These are phyloP conservation scores for Strigomonas culicis DNA, from an alignment of 208 protist species.

Conservation along the genomic window DNA sequence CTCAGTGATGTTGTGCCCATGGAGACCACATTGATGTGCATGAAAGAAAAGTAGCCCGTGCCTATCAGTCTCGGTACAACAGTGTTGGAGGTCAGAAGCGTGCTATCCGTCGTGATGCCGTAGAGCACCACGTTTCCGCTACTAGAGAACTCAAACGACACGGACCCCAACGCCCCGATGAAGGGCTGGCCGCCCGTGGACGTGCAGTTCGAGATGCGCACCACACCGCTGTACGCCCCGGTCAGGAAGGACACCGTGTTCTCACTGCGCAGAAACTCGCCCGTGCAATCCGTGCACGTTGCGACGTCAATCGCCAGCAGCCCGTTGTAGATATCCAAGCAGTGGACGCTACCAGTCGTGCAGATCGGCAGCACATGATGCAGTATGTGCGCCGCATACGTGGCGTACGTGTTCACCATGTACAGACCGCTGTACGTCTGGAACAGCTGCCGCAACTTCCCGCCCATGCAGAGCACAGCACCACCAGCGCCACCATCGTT, in stretches of 20 bases:
- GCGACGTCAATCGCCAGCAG: too few relatives aligned
- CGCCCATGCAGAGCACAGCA: background rate
- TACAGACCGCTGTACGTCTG: background rate
- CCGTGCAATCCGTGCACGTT: too few relatives aligned
- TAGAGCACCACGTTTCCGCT: background rate
- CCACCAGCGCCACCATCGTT: background rate
- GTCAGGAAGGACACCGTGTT: too few relatives aligned
- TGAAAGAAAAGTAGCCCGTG: background rate
- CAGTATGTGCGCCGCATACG: background rate
- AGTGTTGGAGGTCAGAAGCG: background rate
- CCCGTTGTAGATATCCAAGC: too few relatives aligned
- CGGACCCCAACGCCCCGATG: too few relatives aligned
- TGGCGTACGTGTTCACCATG: constrained; percentile 1
- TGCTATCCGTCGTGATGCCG: background rate
- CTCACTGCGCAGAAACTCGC: too few relatives aligned
- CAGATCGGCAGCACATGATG: background rate
- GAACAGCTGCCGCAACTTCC: background rate
- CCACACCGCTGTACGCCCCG: background rate
- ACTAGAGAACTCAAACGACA: background rate
- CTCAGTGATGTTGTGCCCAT: background rate
- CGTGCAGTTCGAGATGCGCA: background rate
- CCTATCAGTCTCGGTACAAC: too few relatives aligned
- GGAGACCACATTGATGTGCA: background rate
- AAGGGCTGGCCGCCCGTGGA: background rate
- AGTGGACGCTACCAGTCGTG: too few relatives aligned